These are phyloP conservation scores for Acidomyces sp. DNA, from an alignment of 495 filamentous ascomycete genomes.

Conservation along the genomic window DNA sequence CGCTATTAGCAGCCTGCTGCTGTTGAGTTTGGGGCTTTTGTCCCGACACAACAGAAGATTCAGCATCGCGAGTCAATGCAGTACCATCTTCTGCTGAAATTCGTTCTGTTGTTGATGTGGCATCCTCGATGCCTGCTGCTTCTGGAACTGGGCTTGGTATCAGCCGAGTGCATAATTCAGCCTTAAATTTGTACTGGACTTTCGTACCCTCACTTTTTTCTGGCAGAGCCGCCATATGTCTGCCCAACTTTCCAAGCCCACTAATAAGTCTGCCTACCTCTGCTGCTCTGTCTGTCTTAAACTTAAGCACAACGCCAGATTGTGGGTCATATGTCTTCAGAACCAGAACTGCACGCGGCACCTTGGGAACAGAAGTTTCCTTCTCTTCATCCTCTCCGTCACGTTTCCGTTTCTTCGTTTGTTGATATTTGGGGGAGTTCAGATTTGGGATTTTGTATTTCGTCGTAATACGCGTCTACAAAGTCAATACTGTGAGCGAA, in stretches of 20 bases:
- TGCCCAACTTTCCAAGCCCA: conserved; percentile 53
- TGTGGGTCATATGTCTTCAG: conserved; percentile 84
- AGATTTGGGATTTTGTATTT: conserved; percentile 59
- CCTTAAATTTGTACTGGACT: no score
- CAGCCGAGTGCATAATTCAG: no score
- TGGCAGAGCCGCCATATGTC: conserved; percentile 49
- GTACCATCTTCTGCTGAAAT: no score
- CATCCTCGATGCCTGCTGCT: conserved; percentile 17
- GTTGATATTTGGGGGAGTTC: conserved; percentile 25
- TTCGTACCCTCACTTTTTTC: conserved; percentile 27
- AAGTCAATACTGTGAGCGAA: no score
- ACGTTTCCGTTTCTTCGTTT: conserved; percentile 16
- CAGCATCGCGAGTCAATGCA: no score
- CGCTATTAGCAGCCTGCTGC: conserved; percentile 9
- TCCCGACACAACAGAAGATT: no score
- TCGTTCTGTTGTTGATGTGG: background rate
- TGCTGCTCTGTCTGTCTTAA: conserved; percentile 40
- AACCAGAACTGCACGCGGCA: conserved; percentile 49
- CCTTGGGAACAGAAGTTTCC: conserved; percentile 17
- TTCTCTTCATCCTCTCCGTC: conserved; percentile 17
- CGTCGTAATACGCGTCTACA: conserved; percentile 67
- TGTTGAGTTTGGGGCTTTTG: no score
- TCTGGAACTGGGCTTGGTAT: no score
- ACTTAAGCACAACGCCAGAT: conserved; percentile 48
- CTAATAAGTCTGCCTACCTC: conserved; percentile 74